Evolutionary conservation across 768 basidiomycete species (phyloP).

Genomic region (Paxillus rubicundulus): DNA sequence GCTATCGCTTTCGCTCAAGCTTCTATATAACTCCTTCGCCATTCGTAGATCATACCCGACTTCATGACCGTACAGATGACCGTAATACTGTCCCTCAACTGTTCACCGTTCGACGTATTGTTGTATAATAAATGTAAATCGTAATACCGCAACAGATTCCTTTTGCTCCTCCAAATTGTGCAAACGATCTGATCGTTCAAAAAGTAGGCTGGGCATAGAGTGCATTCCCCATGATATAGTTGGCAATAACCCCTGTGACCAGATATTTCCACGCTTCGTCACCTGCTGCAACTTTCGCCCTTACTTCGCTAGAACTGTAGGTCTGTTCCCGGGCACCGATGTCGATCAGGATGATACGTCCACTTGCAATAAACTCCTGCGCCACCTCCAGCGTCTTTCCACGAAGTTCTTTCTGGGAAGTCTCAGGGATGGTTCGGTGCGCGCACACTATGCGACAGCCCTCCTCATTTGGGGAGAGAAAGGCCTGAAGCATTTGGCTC

Average conservation of each 20-base stretch:
- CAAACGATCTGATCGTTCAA: background rate
- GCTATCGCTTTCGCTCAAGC: conserved; percentile 90
- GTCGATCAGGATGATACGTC: conserved; percentile 57
- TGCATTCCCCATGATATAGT: conserved; percentile 48
- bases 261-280: conserved; percentile 43
- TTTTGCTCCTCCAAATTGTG: background rate
- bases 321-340: conserved; percentile 54
- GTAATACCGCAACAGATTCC: conserved; percentile 14
- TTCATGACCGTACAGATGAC: conserved; percentile 3
- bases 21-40: conserved; percentile 22
- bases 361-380: conserved; percentile 47
- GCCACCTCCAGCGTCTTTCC: conserved; percentile 34
- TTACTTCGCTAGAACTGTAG: conserved; percentile 70
- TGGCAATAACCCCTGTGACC: conserved; percentile 44
- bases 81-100: background rate
- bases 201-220: conserved; percentile 38
- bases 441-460: conserved; percentile 68
- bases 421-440: conserved; percentile 38
- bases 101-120: background rate
- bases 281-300: conserved; percentile 29
- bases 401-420: conserved; percentile 30
- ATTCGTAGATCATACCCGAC: background rate
- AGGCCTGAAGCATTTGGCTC: conserved; percentile 49
- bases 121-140: conserved; percentile 2
- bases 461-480: conserved; percentile 57